Evolutionary conservation across 2,329 filamentous ascomycete species (phyloP).

Genomic region (Byssochlamys sp.): DNA sequence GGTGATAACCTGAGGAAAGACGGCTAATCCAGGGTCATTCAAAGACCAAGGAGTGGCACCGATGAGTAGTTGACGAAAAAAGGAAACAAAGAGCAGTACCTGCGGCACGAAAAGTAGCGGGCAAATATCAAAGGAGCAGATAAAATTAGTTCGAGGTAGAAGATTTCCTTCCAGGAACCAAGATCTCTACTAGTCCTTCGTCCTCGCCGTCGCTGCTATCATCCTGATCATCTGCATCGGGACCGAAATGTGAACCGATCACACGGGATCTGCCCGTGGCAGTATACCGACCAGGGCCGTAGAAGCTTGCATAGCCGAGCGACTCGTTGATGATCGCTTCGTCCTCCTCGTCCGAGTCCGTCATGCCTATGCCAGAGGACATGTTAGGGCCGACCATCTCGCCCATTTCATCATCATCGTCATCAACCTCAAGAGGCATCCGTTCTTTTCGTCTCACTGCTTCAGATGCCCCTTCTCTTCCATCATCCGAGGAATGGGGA

Average conservation of each 20-base stretch:
- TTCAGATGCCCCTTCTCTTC: conserved; percentile 25
- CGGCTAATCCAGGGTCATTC: conserved; percentile 8
- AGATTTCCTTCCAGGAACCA: conserved; percentile 33
- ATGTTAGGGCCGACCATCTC: conserved; percentile 37
- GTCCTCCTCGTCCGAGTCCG: conserved; percentile 45
- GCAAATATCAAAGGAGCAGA: background rate
- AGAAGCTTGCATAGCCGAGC: conserved; percentile 60
- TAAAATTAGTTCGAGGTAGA: conserved; percentile 9
- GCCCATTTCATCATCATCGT: conserved; percentile 44
- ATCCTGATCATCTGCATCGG: conserved; percentile 25
- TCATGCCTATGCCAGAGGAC: conserved; percentile 34
- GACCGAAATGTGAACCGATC: conserved; percentile 23
- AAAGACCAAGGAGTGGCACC: background rate
- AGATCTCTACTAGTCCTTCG: conserved; percentile 37
- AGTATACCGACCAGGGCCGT: conserved; percentile 32
- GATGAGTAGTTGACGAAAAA: conserved; percentile 1
- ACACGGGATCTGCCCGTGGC: conserved; percentile 33
- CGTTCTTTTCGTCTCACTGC: conserved; percentile 34
- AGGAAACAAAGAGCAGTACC: conserved; percentile 5
- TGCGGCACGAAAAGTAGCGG: conserved; percentile 3
- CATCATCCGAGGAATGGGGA: conserved; percentile 33
- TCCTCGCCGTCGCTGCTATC: conserved; percentile 33
- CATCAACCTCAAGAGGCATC: conserved; percentile 52
- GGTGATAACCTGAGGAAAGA: conserved; percentile 1
- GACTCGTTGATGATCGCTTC: conserved; percentile 52